Conservation (phyloP, 2,329 filamentous ascomycete species). For the Phialocephala subalpina region DNA sequence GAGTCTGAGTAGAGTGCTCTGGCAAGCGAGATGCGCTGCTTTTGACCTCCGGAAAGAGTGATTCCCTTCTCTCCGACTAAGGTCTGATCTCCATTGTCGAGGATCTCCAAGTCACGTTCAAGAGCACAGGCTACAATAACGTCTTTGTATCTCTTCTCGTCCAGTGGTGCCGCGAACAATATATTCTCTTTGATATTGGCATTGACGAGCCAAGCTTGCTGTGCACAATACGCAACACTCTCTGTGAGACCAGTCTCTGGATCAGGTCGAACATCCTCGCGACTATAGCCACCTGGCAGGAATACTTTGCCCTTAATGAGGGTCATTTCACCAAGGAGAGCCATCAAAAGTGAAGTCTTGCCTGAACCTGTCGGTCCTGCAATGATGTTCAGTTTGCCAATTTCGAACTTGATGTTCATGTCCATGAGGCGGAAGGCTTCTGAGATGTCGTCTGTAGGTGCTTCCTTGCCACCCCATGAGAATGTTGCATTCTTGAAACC, state of each 20-base stretch:
- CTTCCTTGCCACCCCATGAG: constrained; percentile 83
- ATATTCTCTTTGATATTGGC: constrained; percentile 97
- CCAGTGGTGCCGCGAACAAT: constrained; percentile 81
- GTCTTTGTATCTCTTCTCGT: constrained; percentile 83
- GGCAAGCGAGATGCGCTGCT: constrained; percentile 96
- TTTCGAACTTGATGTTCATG: constrained; percentile 80
- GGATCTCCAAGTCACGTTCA: constrained; percentile 88
- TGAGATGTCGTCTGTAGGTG: constrained; percentile 65
- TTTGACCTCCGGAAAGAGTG: constrained; percentile 94
- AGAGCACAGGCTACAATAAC: constrained; percentile 92
- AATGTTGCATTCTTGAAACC: constrained; percentile 87
- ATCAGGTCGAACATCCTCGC: constrained; percentile 84
- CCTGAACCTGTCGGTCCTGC: constrained; percentile 93
- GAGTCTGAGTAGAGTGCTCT: constrained; percentile 96
- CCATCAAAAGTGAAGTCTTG: constrained; percentile 96
- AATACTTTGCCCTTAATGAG: constrained; percentile 81
- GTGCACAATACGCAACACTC: constrained; percentile 94
- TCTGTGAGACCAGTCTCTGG: constrained; percentile 88
- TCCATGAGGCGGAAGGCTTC: constrained; percentile 85
- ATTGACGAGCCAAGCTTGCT: constrained; percentile 97
- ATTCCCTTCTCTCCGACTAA: constrained; percentile 98
- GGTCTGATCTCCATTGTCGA: constrained; percentile 92
- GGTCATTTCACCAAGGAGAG: constrained; percentile 95
- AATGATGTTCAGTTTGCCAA: constrained; percentile 91
- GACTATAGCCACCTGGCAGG: constrained; percentile 79